Evolutionary conservation across 768 basidiomycete species (phyloP).

Genomic region (Hygrophorus russula): DNA sequence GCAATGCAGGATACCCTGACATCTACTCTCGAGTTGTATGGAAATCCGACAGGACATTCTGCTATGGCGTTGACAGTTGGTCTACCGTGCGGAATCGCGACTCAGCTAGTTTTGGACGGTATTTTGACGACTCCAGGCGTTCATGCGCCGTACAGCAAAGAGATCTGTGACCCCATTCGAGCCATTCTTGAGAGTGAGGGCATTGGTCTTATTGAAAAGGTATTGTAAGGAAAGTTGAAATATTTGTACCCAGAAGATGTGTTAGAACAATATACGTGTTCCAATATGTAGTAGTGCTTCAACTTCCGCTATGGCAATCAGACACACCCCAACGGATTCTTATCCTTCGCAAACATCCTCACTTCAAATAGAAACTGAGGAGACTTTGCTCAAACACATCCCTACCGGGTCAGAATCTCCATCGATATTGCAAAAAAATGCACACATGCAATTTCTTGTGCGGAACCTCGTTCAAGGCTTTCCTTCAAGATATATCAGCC

Average conservation of each 20-base stretch:
- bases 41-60: constrained; percentile 64
- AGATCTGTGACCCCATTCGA: constrained; percentile 69
- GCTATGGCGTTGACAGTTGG: constrained; percentile 93
- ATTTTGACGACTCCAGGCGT: constrained; percentile 70
- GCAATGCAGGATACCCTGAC: constrained; percentile 64
- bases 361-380: constrained; percentile 56
- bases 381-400: constrained; percentile 43
- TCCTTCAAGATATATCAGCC: constrained; percentile 63
- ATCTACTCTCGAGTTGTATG: constrained; percentile 86
- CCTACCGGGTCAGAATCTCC: constrained; percentile 17
- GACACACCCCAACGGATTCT: constrained; percentile 39
- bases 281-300: not conserved
- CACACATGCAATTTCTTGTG: constrained; percentile 69
- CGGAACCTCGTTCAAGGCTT: constrained; percentile 70
- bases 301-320: constrained; percentile 4
- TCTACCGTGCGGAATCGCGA: constrained; percentile 88
- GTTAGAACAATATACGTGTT: no score
- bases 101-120: constrained; percentile 86
- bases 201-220: constrained; percentile 58
- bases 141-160: constrained; percentile 77
- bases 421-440: constrained; percentile 42
- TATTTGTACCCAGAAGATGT: not conserved
- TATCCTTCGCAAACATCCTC: constrained; percentile 54
- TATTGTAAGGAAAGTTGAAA: constrained; percentile 28
- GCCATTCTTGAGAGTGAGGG: constrained; percentile 63